Evolutionary conservation across 495 filamentous ascomycete species (phyloP).

Genomic region (Aspergillus bertholletiae): DNA sequence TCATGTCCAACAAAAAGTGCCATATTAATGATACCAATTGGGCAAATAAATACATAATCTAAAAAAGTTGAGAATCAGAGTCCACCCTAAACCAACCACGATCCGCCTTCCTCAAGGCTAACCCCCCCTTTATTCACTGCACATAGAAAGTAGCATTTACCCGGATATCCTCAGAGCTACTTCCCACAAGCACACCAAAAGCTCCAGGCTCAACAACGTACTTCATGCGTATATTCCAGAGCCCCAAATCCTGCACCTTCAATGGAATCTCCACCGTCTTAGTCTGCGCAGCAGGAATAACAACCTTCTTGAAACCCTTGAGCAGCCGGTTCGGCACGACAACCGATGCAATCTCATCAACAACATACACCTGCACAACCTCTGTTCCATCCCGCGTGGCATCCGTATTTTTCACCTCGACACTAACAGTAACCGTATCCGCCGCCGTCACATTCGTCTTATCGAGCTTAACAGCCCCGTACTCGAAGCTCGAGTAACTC

Average conservation of each 20-base stretch:
- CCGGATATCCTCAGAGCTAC: conserved; percentile 51
- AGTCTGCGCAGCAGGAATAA: conserved; percentile 55
- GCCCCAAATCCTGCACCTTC: conserved; percentile 47
- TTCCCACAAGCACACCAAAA: conserved; percentile 57
- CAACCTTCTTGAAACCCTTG: conserved; percentile 67
- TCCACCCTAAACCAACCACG: not conserved
- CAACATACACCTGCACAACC: conserved; percentile 67
- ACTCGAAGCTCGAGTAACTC: conserved; percentile 61
- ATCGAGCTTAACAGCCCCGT: conserved; percentile 45
- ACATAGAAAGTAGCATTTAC: conserved; percentile 54
- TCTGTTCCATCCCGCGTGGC: conserved; percentile 56
- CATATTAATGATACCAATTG: not conserved
- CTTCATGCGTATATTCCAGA: conserved; percentile 60
- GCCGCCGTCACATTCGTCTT: conserved; percentile 39
- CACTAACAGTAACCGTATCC: conserved; percentile 46
- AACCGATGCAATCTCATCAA: conserved; percentile 56
- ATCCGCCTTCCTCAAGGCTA: not conserved
- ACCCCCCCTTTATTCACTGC: conserved; percentile 4
- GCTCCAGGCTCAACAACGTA: conserved; percentile 68
- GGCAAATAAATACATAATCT: not conserved
- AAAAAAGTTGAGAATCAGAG: not conserved
- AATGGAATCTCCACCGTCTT: conserved; percentile 53
- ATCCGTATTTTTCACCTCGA: conserved; percentile 53
- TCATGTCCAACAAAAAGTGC: not conserved
- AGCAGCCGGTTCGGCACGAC: conserved; percentile 63